Evolutionary conservation across 345 rosid species (phyloP).

Genomic region (Theobroma cacao): DNA sequence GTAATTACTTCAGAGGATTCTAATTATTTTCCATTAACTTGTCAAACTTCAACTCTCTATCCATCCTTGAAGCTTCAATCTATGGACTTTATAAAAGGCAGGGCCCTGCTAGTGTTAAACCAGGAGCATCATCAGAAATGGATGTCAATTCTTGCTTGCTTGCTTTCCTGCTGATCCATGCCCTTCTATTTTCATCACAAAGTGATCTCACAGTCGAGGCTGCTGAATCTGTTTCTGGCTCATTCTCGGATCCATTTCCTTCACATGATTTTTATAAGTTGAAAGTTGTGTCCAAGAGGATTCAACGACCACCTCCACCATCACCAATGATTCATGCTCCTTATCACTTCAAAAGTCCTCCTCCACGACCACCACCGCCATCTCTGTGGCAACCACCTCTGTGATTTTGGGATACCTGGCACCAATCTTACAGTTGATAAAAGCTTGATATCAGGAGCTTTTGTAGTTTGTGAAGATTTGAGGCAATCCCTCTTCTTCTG

Average conservation of each 20-base stretch:
- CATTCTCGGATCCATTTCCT: background rate
- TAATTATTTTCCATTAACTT: background rate
- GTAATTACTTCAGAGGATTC: background rate
- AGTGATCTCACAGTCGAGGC: background rate
- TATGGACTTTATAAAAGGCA: background rate
- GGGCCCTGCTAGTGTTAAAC: background rate
- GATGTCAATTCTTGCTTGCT: background rate
- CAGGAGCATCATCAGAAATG: background rate
- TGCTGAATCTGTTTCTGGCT: background rate
- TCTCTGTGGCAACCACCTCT: background rate
- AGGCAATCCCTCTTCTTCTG: background rate
- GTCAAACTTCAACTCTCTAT: background rate
- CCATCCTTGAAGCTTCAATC: background rate
- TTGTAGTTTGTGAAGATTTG: background rate
- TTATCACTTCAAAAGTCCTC: background rate
- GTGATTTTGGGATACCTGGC: too few relatives aligned
- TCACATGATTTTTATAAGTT: background rate
- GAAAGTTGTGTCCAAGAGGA: background rate
- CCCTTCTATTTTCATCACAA: background rate
- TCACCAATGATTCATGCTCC: background rate
- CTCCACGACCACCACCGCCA: background rate
- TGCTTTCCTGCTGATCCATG: background rate
- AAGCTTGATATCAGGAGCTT: too few relatives aligned
- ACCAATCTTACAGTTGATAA: too few relatives aligned
- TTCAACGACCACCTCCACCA: background rate